Evolutionary conservation across 257 asterid genomes (phyloP).

Genomic region (Petunia axillaris): DNA sequence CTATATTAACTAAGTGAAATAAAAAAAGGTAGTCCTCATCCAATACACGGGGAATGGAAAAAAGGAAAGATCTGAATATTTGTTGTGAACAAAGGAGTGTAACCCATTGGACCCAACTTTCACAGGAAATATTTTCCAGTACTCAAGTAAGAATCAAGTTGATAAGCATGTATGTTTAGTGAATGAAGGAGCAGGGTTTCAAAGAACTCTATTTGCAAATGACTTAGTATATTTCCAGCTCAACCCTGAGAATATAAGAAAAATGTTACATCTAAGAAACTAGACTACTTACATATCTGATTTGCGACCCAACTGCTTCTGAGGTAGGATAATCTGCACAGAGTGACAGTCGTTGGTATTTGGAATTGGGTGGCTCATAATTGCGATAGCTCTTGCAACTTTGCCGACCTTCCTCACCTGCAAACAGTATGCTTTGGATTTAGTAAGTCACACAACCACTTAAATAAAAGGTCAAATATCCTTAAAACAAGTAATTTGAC

Average conservation of each 20-base stretch:
- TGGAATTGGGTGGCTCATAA: slow-evolving; percentile 97
- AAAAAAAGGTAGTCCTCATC: neutral
- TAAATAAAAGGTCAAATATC: slow-evolving; percentile 10
- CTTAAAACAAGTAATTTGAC: neutral
- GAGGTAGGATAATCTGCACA: slow-evolving; percentile 91
- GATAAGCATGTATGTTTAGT: neutral
- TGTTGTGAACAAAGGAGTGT: neutral
- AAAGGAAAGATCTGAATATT: neutral
- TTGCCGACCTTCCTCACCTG: slow-evolving; percentile 88
- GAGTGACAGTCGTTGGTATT: slow-evolving; percentile 85
- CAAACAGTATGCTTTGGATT: neutral
- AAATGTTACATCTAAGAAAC: neutral
- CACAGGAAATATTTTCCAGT: neutral
- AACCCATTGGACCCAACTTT: slow-evolving; percentile 1
- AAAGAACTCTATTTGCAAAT: neutral
- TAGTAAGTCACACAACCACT: neutral
- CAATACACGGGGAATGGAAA: neutral
- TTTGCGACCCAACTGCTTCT: slow-evolving; percentile 90
- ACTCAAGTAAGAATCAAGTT: slow-evolving; percentile 8
- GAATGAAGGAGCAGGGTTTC: neutral
- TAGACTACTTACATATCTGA: slow-evolving; percentile 76
- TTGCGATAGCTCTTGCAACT: slow-evolving; percentile 90
- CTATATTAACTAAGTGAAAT: neutral
- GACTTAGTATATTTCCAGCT: neutral
- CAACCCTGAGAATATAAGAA: neutral